Conservation (phyloP, 2,329 filamentous ascomycete genomes). For the Ceratocystis ficicola region DNA sequence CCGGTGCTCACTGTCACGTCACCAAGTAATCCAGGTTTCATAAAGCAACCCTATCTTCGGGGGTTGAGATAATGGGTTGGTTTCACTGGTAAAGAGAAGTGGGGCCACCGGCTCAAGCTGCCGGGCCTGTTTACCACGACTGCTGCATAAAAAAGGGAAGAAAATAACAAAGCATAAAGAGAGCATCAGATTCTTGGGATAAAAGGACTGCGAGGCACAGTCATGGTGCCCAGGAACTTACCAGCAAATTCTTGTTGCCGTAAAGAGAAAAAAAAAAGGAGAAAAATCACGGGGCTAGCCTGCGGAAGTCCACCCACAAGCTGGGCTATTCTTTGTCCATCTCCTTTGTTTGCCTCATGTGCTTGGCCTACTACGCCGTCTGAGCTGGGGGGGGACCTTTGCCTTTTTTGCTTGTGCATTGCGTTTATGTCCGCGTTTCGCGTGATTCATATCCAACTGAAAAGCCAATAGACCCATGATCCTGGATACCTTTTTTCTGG, state of each 20-base stretch:
- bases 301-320: not conserved
- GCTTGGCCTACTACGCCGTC: not conserved
- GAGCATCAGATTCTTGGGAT: no score
- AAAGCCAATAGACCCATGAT: not conserved
- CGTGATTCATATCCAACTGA: not conserved
- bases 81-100: not conserved
- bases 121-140: not conserved
- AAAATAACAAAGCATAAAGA: no score
- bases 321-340: not conserved
- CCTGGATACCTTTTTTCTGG: not conserved
- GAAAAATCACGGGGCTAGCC: not conserved
- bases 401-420: not conserved
- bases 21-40: not conserved
- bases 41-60: not conserved
- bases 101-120: constrained; percentile 6
- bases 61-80: not conserved
- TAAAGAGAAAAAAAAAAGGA: not conserved
- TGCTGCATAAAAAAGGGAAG: not conserved
- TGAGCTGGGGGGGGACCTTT: not conserved
- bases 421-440: not conserved
- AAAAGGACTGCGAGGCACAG: no score
- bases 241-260: not conserved
- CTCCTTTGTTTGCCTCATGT: not conserved
- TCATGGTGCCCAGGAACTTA: no score
- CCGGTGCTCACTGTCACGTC: not conserved